phyloP scores from a whole-genome alignment of 371 early-diverging fungal genomes.

The Rhizopus arrhizus region DNA sequence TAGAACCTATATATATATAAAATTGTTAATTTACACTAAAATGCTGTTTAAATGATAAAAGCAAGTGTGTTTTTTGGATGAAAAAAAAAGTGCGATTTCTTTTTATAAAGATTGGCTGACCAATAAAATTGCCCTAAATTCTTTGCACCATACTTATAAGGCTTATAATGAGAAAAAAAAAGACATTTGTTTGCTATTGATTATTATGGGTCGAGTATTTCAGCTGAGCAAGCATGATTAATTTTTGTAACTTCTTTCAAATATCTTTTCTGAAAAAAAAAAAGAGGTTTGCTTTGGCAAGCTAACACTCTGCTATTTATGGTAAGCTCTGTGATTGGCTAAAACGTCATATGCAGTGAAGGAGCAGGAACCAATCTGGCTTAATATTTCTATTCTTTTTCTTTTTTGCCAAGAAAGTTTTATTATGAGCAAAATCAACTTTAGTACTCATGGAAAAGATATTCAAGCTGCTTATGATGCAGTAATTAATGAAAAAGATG shows the following conservation, averaged over 20 bases:
- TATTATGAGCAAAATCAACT: conserved; percentile 50
- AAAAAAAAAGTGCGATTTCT: too few species aligned
- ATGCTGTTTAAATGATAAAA: not conserved
- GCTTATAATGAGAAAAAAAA: too few species aligned
- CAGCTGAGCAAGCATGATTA: not conserved
- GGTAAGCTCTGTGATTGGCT: too few species aligned
- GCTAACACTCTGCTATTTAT: too few species aligned
- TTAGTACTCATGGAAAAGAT: conserved; percentile 63
- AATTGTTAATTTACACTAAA: not conserved
- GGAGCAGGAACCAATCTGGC: not conserved
- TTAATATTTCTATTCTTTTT: not conserved
- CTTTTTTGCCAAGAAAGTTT: conserved; percentile 1
- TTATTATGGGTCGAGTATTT: not conserved
- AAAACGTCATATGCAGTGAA: too few species aligned
- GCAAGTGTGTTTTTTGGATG: too few species aligned
- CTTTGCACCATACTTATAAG: too few species aligned
- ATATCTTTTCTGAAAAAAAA: not conserved
- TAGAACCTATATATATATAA: not conserved
- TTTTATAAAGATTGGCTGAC: too few species aligned
- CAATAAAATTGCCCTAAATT: too few species aligned
- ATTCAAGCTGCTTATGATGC: conserved; percentile 67
- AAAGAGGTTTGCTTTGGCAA: not conserved
- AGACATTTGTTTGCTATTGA: too few species aligned
- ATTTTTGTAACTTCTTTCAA: not conserved
- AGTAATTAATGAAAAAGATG: conserved; percentile 63